A percentile compares a stretch with the other conserved stretches of the same genome.
Conservation (phyloP, 169 alveolate species). For the Cryptosporidium muris region DNA sequence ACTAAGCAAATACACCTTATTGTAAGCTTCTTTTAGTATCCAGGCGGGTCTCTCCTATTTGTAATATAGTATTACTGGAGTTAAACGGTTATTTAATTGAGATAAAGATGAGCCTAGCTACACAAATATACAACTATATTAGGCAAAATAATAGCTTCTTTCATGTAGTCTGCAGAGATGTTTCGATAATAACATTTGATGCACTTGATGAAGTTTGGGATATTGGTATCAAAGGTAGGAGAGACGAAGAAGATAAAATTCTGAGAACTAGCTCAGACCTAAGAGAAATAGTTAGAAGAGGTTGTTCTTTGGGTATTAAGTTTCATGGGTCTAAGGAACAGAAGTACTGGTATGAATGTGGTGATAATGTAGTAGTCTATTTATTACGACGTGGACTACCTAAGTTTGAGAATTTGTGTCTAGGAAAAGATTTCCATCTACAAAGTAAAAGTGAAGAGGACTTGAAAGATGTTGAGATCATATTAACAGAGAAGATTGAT, state of each 20-base stretch:
- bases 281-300: conserved; percentile 39
- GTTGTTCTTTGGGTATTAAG: conserved; percentile 47
- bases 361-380: conserved; percentile 14
- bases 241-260: conserved; percentile 28
- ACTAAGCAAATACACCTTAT: too few species aligned
- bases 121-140: not conserved
- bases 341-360: conserved; percentile 25
- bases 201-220: conserved; percentile 47
- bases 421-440: conserved; percentile 1
- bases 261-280: not conserved
- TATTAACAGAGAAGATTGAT: conserved; percentile 56
- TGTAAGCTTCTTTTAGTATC: too few species aligned
- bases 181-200: not conserved
- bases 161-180: conserved; percentile 32
- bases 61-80: too few species aligned
- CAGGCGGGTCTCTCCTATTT: too few species aligned
- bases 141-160: conserved; percentile 4
- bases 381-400: conserved; percentile 42
- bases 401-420: conserved; percentile 17
- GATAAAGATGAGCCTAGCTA: not conserved
- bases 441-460: not conserved
- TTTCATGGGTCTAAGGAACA: not conserved
- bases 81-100: not conserved
- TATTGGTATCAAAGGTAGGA: conserved; percentile 22
- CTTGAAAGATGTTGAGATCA: not conserved